Evolutionary conservation across 345 rosid genomes (phyloP), one percentile per base, ranked within the genome.

Genomic region (Acer saccharum): DNA sequence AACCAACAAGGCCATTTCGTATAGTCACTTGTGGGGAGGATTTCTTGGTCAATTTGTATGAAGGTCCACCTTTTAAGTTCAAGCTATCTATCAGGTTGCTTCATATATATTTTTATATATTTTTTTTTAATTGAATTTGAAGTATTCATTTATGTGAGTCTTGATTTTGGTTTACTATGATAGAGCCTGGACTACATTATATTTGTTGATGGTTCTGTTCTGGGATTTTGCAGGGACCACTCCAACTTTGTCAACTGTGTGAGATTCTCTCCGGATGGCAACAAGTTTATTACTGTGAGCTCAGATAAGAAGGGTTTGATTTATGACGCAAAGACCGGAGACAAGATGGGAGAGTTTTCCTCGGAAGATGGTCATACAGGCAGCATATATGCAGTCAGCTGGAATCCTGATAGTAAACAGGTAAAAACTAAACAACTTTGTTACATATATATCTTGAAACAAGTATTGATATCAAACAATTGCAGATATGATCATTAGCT

Each of bases 31-130:
- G 98, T 77, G 99, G 99, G 25, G 99, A 95, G 77, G 99, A 95
- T 84, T 95, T 90, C 75, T 80, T 95, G 85, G 92, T 92, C 73
- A 95, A 95, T 82, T 93, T 91, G 79, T 95, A 93, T 73, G 99
- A 95, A 84, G 99, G 98, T 17, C 99, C 99, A 6, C 99, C 99
- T 18, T 93, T 95, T 68, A 93, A 88, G 84, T 95, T 95, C 88
- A 95, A 92, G 89, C 86, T 82, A 64, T 93, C 99, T 78, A 83
- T 81, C 93, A 93, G 99, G 99, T 87, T 57, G 25, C 11, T 20
- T 7, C 11, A 16, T 58, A 13, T 52, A 16, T n/a, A n/a, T 58
- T 7, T 10, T 9, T 44, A 44, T 44, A 7, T 44, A 0, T 44
- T 39, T 39, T 39, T 39, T 7, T n/a, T 7, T 43, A 43, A 6